Conservation (phyloP, 345 rosid genomes). For the Hypericum perforatum region DNA sequence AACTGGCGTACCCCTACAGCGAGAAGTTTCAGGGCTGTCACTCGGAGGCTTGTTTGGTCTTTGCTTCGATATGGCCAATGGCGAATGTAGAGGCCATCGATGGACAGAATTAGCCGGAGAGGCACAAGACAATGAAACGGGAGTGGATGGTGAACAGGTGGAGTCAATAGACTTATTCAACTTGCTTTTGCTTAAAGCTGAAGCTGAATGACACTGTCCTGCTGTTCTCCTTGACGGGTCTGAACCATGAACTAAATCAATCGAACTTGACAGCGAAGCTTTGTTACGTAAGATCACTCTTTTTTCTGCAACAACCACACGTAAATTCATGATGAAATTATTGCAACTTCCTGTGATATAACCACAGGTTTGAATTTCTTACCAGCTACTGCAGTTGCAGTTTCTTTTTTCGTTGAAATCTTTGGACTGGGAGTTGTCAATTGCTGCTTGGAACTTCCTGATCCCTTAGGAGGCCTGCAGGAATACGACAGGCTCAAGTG, state of each 20-base stretch:
- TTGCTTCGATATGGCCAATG: slow-evolving; percentile 9
- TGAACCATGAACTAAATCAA: slow-evolving; percentile 5
- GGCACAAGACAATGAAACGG: slow-evolving; percentile 11
- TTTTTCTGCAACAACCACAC: slow-evolving; percentile 19
- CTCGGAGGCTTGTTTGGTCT: slow-evolving; percentile 1
- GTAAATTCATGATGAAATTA: not conserved
- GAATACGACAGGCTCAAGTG: slow-evolving; percentile 13
- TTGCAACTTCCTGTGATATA: not conserved
- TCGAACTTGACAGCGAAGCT: slow-evolving; percentile 16
- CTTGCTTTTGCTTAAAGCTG: slow-evolving; percentile 11
- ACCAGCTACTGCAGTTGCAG: slow-evolving; percentile 19
- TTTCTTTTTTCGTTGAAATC: slow-evolving; percentile 17
- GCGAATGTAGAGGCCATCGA: slow-evolving; percentile 18
- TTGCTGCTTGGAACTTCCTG: slow-evolving; percentile 3
- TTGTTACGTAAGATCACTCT: slow-evolving; percentile 12
- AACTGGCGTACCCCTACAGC: slow-evolving; percentile 8
- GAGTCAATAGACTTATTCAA: slow-evolving; percentile 12
- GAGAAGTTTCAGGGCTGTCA: not conserved
- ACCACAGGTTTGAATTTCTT: slow-evolving; percentile 1
- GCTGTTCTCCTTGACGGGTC: slow-evolving; percentile 16
- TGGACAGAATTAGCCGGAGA: slow-evolving; percentile 19
- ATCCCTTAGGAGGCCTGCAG: slow-evolving; percentile 19
- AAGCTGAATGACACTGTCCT: slow-evolving; percentile 5
- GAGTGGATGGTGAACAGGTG: slow-evolving; percentile 8
- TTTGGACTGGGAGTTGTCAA: slow-evolving; percentile 15